Evolutionary conservation across 352 stramenopile species (phyloP), one percentile per base, ranked within the genome.

Genomic region (Globisporangium orthogonon): DNA sequence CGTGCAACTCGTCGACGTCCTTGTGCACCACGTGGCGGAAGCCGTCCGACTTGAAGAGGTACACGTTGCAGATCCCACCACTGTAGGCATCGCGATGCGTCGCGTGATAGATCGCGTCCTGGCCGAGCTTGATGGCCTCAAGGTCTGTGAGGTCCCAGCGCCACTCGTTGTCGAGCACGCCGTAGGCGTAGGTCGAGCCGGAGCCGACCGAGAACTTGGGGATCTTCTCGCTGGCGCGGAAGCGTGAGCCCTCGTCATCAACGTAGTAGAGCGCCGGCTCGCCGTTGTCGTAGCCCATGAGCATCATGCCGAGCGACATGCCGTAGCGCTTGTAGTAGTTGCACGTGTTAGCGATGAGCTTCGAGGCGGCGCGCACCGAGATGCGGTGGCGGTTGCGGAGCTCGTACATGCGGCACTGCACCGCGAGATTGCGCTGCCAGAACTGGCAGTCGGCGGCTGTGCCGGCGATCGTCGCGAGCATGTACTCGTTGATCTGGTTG

Each of bases 401-500:
- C 78, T 99, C 97, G 71, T 99, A 99, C 80, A 99, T 87, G 54
- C 83, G 82, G 66, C 89, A 94, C 69, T 96, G 89, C 52, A 96
- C 97, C 13, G 96, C 97, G 41, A 99, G 73, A 73, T 99, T 99
- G 18, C 97, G 87, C 70, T 99, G 96, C 97, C 97, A 99, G 71
- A 98, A 99, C 66, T 97, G 95, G 69, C 98, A 99, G 78, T 99
- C 98, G 17, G 96, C 97, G 33, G 98, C 98, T 55, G 96, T 97
- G 28, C 98, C 98, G 17, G 98, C 97, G 76, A 99, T 97, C 47
- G 98, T 99, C 44, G 97, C 97, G 1, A 99, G 78, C 44, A 99
- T 95, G 70, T 99, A 99, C 29, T 98, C 97, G 79, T 99, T 99
- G 78, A 99, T 99, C 76, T 98, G 91, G 78, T 99, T 99, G 17